Evolutionary conservation across 768 basidiomycete species (phyloP), one percentile per base, ranked within the genome.

Genomic region (Boletus insuetus): DNA sequence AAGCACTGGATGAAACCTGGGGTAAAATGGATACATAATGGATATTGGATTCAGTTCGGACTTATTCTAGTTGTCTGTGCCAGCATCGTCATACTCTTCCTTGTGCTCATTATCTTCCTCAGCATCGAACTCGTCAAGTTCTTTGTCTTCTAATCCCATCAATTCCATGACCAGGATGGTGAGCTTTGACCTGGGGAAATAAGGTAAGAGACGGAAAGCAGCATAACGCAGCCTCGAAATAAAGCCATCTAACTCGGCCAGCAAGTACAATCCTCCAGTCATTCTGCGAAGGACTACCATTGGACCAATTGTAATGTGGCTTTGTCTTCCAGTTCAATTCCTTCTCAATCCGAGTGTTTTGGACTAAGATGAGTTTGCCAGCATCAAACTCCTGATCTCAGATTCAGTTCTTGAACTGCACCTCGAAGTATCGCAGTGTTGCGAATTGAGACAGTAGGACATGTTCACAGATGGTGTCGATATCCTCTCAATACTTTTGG

Each of bases 361-460:
- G 13, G 24, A 43, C 42, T 13, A 24, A 24, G 24, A 24, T 4
- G 4, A 24, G 24, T 2, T 24, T 4, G 4, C 4, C 24, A 24
- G 24, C 24, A 16, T 6, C 2, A 8, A 6, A 43, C 0, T 26
- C 10, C 0, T 7, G 6, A 1, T 6, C 3, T 7, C 13, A 3
- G 20, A 41, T 43, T 7, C 16, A 4, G 16, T 43, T 26, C 6
- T 17, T 14, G 24, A 43, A 43, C 4, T 24, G 24, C 8, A 16
- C 17, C 26, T 44, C 9, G 6, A 44, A 44, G 2, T 43, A 6
- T 11, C 16, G 24, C 14, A 24, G 1, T 4, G 24, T 26, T 8
- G 24, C 24, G 24, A 24, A 24, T 24, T 4, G 4, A 24, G 24
- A 24, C 24, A 24, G 4, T 4, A 24, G 19, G 6, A 42, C 12